Evolutionary conservation across 1,284 basidiomycete genomes (phyloP), one percentile per base, ranked within the genome.

Genomic region (Leccinum ponderosum): DNA sequence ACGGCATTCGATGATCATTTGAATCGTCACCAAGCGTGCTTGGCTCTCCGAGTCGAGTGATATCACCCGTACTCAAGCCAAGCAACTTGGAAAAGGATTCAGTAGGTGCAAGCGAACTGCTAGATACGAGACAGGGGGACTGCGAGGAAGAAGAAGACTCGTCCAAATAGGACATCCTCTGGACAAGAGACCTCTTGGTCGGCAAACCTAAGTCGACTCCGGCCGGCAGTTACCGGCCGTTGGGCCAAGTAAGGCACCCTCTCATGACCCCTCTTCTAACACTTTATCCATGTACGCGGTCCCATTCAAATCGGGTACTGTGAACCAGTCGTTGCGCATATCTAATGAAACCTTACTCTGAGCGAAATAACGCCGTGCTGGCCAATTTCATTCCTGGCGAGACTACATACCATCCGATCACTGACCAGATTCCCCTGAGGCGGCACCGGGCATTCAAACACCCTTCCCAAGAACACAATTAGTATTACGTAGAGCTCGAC

Each of bases 101-200:
- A 25, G 50, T 15, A 9, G 33, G 47, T 53, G 51, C 11, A 50
- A 54, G 42, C 6, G 59, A 55, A 61, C 64, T 54, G 9, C 65
- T 60, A 55, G 50, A 29, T 59, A 64, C 35, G 29, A 69, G 64
- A 51, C 63, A 51, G 51, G 35, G 11, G 25, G 33, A 48, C 15
- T 48, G 63, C 7, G 58, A 31, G 53, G 33, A 15, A 15, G 51
- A 25, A 12, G 20, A 57, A 37, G 14, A 53, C 3, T 48, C 22
- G 20, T 61, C 48, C 56, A 33, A 53, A 58, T 31, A 27, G 12
- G 63, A 66, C 72, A 75, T 74, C 14, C 15, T 25, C 37, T n/a
- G 52, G 12, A n/a, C 42, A 42, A 37, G 27, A 15, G 15, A n/a
- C 14, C 12, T 35, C 31, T n/a, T n/a, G n/a, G 39, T n/a, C 39